Evolutionary conservation across 352 stramenopile genomes (phyloP), one percentile per base, ranked within the genome.

Genomic region (Albugo candida): DNA sequence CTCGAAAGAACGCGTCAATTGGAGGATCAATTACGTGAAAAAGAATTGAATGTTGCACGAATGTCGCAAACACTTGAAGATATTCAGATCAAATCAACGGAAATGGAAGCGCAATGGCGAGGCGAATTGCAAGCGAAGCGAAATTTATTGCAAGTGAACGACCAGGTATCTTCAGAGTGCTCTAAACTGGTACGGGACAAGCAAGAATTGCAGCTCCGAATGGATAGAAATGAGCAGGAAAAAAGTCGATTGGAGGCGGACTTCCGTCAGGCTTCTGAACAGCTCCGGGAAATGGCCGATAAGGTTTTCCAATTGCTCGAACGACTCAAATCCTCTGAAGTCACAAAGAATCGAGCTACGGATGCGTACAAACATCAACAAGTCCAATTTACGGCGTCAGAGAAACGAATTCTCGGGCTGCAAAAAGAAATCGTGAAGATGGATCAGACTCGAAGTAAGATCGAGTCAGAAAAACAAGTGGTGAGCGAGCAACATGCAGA

Each of bases 241-340:
- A 64, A 91, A 5, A 76, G 94, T 8, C 80, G 88, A 4, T 95
- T 97, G 81, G 91, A 98, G 54, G 81, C 83, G 11, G 93, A 97
- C 57, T 93, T 94, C 51, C 70, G 91, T 21, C 88, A 97, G 55
- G 94, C 77, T 24, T 85, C 83, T 13, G 91, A 97, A 47, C 87
- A 97, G 60, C 64, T 98, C 3, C 77, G 89, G 11, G 89, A 98
- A 59, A 97, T 97, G 89, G 91, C 93, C 11, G 89, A 98, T 58
- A 97, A 97, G 57, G 58, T 94, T 20, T 98, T 97, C 57, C 86
- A 97, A 59, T 59, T 97, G 36, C 68, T 97, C 11, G 92, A 98
- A 57, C 63, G 93, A 0, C 74, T 98, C 20, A 97, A 97, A 56
- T 63, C 97, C 34, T 85, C 92, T 5, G 92, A 98, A 53, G 54